These are phyloP conservation scores for Coniochaeta hoffmannii DNA, from an alignment of 2,329 filamentous ascomycete genomes.

Conservation along the genomic window DNA sequence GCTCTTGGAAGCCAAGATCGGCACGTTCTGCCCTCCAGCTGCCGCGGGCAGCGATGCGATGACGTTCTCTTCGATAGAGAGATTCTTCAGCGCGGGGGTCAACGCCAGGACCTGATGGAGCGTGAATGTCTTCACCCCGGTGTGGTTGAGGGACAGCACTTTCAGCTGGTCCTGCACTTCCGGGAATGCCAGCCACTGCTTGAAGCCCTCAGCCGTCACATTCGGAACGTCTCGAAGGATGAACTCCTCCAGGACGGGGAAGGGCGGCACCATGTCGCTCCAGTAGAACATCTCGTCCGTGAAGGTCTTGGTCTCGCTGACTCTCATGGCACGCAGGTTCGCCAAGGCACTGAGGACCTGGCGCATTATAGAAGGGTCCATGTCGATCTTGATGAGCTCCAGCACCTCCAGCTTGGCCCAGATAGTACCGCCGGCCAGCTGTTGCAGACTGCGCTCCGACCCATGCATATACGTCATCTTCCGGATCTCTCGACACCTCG, in stretches of 20 bases:
- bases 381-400: slow-evolving; percentile 59
- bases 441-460: slow-evolving; percentile 68
- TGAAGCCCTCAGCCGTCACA: slow-evolving; percentile 65
- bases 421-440: slow-evolving; percentile 54
- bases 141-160: slow-evolving; percentile 63
- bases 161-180: slow-evolving; percentile 54
- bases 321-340: slow-evolving; percentile 64
- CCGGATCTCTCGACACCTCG: slow-evolving; percentile 71
- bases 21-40: slow-evolving; percentile 35
- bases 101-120: slow-evolving; percentile 54
- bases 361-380: slow-evolving; percentile 65
- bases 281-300: slow-evolving; percentile 70
- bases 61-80: slow-evolving; percentile 46
- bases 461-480: slow-evolving; percentile 84
- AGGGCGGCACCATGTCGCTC: slow-evolving; percentile 58
- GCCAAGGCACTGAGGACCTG: slow-evolving; percentile 62
- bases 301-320: slow-evolving; percentile 62
- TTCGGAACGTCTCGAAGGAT: slow-evolving; percentile 64
- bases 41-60: slow-evolving; percentile 41
- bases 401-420: slow-evolving; percentile 69
- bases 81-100: slow-evolving; percentile 49
- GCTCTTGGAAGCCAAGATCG: slow-evolving; percentile 59
- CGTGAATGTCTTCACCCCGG: slow-evolving; percentile 57
- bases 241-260: slow-evolving; percentile 69
- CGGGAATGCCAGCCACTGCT: slow-evolving; percentile 56